Conservation (phyloP, 2,329 filamentous ascomycete species). For the Diaporthe citriasiana region DNA sequence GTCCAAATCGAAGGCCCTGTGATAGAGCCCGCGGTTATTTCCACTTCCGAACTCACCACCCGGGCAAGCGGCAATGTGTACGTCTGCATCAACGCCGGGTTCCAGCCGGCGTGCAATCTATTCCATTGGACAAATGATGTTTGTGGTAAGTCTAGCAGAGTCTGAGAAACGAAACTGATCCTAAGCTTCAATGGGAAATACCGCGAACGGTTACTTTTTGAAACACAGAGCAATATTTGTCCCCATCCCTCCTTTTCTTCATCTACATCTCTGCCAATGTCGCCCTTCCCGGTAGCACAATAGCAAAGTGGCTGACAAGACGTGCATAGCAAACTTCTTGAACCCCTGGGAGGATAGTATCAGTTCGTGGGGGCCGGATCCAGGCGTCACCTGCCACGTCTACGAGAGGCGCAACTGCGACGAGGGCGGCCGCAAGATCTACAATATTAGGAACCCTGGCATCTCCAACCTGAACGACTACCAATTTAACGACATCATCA, state of each 20-base stretch:
- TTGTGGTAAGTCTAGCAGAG: not conserved
- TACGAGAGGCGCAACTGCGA: not conserved
- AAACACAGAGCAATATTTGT: too few species aligned
- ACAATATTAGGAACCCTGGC: not conserved
- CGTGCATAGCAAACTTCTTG: not conserved
- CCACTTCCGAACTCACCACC: not conserved
- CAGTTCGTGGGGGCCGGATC: not conserved
- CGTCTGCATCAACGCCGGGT: slow-evolving; percentile 4
- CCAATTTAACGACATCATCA: slow-evolving; percentile 16
- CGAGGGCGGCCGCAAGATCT: slow-evolving; percentile 15
- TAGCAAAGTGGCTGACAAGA: not conserved
- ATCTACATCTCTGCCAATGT: too few species aligned
- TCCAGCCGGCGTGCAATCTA: not conserved
- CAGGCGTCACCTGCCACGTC: not conserved
- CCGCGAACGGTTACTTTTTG: too few species aligned
- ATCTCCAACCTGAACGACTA: not conserved
- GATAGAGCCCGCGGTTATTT: not conserved
- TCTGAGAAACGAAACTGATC: too few species aligned
- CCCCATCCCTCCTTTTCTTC: too few species aligned
- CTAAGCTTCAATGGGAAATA: too few species aligned
- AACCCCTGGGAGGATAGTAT: slow-evolving; percentile 15
- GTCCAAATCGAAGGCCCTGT: not conserved
- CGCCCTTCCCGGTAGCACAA: not conserved
- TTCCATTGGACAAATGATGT: not conserved
- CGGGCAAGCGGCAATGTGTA: not conserved